Evolutionary conservation across 192 early-diverging fungal genomes (phyloP).

Genomic region (Phycomyces nitens): DNA sequence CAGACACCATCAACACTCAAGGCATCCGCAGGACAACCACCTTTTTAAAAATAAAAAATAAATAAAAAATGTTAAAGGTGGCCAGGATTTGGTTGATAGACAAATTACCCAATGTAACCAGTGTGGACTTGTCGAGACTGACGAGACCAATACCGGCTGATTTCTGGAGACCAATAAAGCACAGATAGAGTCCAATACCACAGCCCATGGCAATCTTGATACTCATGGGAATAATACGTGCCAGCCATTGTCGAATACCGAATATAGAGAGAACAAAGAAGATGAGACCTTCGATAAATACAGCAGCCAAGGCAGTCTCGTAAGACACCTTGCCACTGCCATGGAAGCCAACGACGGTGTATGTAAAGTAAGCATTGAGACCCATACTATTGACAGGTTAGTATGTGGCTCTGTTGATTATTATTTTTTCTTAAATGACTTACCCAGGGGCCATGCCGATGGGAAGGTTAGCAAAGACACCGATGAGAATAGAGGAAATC

Average conservation of each 20-base stretch:
- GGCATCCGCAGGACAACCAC: conserved; percentile 53
- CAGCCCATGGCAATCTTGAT: conserved; percentile 74
- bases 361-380: conserved; percentile 80
- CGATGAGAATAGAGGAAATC: conserved; percentile 64
- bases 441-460: conserved; percentile 76
- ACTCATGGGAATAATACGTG: conserved; percentile 61
- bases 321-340: conserved; percentile 68
- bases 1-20: conserved; percentile 59
- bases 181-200: conserved; percentile 75
- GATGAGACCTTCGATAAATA: conserved; percentile 78
- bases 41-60: background rate
- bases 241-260: conserved; percentile 75
- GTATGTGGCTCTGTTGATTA: too few species aligned
- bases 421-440: conserved; percentile 2
- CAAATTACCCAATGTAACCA: conserved; percentile 60
- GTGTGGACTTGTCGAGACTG: conserved; percentile 52
- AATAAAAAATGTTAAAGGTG: background rate
- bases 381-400: conserved; percentile 70
- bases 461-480: conserved; percentile 69
- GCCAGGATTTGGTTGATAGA: too few species aligned
- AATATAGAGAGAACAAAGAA: conserved; percentile 74
- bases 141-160: conserved; percentile 81
- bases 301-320: conserved; percentile 64
- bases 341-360: conserved; percentile 73
- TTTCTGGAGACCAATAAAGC: conserved; percentile 77